Conservation (phyloP, 2,329 filamentous ascomycete species). For the Aspergillus sp. region DNA sequence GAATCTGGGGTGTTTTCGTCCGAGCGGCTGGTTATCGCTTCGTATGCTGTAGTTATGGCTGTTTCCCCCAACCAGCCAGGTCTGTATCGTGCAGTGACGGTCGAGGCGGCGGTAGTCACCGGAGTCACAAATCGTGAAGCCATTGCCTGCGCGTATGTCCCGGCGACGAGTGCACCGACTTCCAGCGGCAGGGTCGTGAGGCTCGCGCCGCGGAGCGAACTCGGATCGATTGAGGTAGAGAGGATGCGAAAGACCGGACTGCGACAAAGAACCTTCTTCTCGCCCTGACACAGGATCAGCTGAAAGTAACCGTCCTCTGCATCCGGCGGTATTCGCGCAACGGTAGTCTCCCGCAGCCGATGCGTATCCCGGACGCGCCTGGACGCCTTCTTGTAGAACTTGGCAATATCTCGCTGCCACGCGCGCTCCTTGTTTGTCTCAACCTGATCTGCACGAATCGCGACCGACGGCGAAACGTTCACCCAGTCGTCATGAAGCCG, state of each 20-base stretch:
- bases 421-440: conserved; percentile 64
- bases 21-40: conserved; percentile 31
- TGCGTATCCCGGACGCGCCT: conserved; percentile 56
- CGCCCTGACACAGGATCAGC: conserved; percentile 64
- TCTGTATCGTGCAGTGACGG: conserved; percentile 31
- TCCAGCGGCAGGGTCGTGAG: conserved; percentile 69
- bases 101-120: conserved; percentile 31
- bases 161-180: conserved; percentile 55
- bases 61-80: conserved; percentile 37
- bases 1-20: conserved; percentile 21
- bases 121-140: conserved; percentile 31
- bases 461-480: conserved; percentile 66
- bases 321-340: conserved; percentile 67
- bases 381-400: conserved; percentile 62
- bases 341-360: conserved; percentile 63
- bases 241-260: conserved; percentile 72
- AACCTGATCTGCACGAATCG: conserved; percentile 55
- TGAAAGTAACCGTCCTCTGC: conserved; percentile 71
- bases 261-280: conserved; percentile 64
- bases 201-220: conserved; percentile 67
- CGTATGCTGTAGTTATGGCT: conserved; percentile 39
- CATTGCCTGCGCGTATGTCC: conserved; percentile 48
- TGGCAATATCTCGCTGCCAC: conserved; percentile 69
- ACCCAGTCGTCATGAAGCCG: conserved; percentile 66
- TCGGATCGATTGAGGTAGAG: conserved; percentile 65